Conservation (phyloP, 257 asterid species). For the Penstemon newberryi region DNA sequence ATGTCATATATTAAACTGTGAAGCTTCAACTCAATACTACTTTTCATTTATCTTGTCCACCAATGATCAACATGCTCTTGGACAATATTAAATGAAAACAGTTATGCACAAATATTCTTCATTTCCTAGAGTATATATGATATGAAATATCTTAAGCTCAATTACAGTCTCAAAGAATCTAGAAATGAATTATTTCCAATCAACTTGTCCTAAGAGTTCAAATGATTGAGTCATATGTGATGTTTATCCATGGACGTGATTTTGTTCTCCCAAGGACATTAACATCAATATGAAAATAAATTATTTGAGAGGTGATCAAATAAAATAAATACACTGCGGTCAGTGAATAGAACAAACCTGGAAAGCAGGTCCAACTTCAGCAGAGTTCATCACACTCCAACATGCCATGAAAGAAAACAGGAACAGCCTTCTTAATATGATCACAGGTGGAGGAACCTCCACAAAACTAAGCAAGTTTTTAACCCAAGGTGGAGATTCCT, state of each 20-base stretch:
- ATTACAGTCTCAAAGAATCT: not conserved
- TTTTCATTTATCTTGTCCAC: not conserved
- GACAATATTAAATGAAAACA: not conserved
- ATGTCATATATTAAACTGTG: not conserved
- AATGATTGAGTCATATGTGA: conserved; percentile 9
- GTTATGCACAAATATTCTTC: not conserved
- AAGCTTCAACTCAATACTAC: not conserved
- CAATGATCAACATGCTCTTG: not conserved
- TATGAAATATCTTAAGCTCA: not conserved
- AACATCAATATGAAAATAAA: not conserved
- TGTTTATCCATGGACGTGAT: not conserved
- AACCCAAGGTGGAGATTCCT: conserved; percentile 97
- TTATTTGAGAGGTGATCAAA: not conserved
- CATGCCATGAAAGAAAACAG: conserved; percentile 88
- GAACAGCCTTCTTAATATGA: conserved; percentile 86
- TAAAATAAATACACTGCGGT: not conserved
- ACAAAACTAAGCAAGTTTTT: conserved; percentile 78
- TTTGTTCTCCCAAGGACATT: conserved; percentile 2
- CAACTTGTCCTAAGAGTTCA: not conserved
- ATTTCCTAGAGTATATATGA: not conserved
- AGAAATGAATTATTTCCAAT: conserved; percentile 5
- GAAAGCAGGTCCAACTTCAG: conserved; percentile 98
- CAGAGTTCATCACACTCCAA: conserved; percentile 97
- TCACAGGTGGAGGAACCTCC: conserved; percentile 80
- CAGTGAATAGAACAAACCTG: conserved; percentile 56